phyloP scores from a whole-genome alignment of 768 basidiomycete genomes.

The Suillus luteus region DNA sequence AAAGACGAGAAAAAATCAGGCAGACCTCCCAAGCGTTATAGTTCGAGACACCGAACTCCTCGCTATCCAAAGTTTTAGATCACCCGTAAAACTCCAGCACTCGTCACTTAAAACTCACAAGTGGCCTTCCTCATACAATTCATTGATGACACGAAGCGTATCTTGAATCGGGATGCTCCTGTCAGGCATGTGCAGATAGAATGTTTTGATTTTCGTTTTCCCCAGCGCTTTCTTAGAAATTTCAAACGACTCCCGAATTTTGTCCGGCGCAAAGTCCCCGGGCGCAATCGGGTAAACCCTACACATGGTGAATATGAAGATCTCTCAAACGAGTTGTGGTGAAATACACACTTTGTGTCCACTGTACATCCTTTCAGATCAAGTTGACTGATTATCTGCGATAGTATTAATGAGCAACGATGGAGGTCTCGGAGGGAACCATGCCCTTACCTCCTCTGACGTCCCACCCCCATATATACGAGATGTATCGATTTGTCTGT shows the following conservation, averaged over 20 bases:
- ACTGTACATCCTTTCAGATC: slow-evolving; percentile 22
- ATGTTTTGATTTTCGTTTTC: slow-evolving; percentile 10
- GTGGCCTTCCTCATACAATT: slow-evolving; percentile 51
- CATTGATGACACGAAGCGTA: slow-evolving; percentile 48
- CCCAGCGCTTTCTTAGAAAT: slow-evolving; percentile 16
- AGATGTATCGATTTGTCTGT: slow-evolving; percentile 19
- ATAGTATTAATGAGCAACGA: not conserved
- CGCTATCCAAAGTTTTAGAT: slow-evolving; percentile 12
- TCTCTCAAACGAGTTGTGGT: not conserved
- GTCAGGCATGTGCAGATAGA: slow-evolving; percentile 48
- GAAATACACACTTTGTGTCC: slow-evolving; percentile 23
- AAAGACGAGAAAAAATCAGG: not conserved
- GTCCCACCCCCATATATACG: slow-evolving; percentile 17
- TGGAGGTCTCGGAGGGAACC: not conserved
- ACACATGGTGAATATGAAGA: not conserved
- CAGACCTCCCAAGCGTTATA: slow-evolving; percentile 35
- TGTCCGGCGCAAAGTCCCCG: slow-evolving; percentile 12
- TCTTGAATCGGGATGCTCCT: slow-evolving; percentile 47
- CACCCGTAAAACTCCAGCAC: not conserved
- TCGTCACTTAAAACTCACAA: slow-evolving; percentile 37
- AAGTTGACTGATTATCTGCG: slow-evolving; percentile 19
- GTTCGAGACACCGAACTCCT: slow-evolving; percentile 20
- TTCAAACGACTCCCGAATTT: slow-evolving; percentile 17
- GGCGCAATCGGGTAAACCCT: slow-evolving; percentile 15
- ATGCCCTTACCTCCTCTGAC: slow-evolving; percentile 19